Base-by-base conservation (phyloP, 75 land plant species). In the Pinus albicaulis region DNA sequence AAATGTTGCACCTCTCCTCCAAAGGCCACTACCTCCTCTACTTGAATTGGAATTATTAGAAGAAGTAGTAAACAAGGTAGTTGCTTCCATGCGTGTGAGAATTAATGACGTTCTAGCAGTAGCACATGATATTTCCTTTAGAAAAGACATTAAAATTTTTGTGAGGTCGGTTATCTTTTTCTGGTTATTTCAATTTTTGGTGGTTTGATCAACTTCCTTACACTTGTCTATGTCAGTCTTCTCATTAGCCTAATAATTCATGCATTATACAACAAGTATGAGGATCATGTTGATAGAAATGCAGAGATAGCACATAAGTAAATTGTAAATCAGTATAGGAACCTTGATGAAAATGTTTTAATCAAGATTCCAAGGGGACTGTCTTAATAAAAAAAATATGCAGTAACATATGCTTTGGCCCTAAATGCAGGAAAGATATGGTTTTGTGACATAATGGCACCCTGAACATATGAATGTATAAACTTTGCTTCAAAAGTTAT, bases 191-290 rank as follows among this genome's bases (percentile, higher is more conserved):
- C 92, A 1, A 84, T 78, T 58, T 69, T 94, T 64, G 90, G 94
- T 7, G 76, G 90, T 57, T 60, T 82, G 77, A 81, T 81, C 82
- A 89, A 76, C 72, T 89, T 93, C 56, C 82, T 92, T n/a, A 92
- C 90, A 4, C 71, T 88, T 14, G 59, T 86, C 3, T 89, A 82
- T 68, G 74, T 88, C 71, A 87, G 89, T 55, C 76, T 76, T 17
- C 72, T 90, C 34, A 0, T 85, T 16, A 78, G 82, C 5, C 77
- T 90, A 2, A 90, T 89, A 48, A n/a, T 90, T 38, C 89, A 87
- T 56, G 92, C 85, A 8, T 75, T 90, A 73, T 90, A 87, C 81
- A 80, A 77, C 74, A 90, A 82, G 76, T 87, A 77, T 73, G 78
- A 81, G 61, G 82, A 77, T 6, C 83, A 22, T 66, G 83, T 90